Conservation (phyloP, 129 eudicot genomes). For the Smallanthus sonchifolius region DNA sequence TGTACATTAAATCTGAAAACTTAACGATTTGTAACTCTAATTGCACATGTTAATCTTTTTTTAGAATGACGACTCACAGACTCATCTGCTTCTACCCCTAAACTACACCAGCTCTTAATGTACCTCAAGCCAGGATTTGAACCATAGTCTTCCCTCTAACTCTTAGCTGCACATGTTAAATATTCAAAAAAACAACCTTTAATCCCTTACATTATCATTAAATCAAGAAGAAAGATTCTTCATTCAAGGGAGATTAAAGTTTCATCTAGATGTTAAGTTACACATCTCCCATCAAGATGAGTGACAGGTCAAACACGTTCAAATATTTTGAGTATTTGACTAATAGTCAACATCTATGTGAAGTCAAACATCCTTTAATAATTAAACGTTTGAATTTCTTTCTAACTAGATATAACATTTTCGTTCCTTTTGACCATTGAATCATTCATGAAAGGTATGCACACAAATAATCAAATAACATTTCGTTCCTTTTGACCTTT, state of each 20-base stretch:
- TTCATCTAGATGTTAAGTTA: neutral
- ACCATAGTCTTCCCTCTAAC: too few relatives aligned
- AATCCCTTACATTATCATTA: neutral
- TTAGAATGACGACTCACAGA: too few relatives aligned
- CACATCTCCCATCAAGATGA: neutral
- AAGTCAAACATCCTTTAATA: neutral
- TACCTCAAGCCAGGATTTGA: too few relatives aligned
- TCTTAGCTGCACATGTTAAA: too few relatives aligned
- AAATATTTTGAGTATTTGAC: neutral
- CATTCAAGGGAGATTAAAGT: neutral
- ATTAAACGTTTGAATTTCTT: too few relatives aligned
- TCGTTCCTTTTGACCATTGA: neutral
- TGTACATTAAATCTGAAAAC: too few relatives aligned
- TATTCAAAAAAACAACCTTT: neutral
- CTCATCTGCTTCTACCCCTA: too few relatives aligned
- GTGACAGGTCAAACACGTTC: neutral
- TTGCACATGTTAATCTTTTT: neutral
- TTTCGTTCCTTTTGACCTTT: too few relatives aligned
- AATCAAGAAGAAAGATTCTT: too few relatives aligned
- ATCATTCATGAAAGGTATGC: neutral
- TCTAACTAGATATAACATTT: too few relatives aligned
- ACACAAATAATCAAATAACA: neutral
- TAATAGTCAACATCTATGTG: neutral
- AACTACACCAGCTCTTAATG: too few relatives aligned
- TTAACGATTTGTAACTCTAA: neutral